Conservation (phyloP, 257 asterid species). For the Solanum megistacrolobum region DNA sequence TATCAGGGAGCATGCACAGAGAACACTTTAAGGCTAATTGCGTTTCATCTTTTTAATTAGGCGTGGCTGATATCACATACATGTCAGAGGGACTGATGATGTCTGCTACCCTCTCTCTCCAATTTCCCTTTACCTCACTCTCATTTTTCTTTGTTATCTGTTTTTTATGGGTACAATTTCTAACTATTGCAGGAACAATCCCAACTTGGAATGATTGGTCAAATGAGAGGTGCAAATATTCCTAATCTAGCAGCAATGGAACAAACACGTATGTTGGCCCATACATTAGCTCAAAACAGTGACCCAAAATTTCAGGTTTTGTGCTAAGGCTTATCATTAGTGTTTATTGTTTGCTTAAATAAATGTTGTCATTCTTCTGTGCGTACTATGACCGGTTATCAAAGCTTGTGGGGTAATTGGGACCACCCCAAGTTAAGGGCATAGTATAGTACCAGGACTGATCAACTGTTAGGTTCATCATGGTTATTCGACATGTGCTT, state of each 20-base stretch:
- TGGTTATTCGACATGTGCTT: neutral
- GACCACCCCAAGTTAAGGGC: neutral
- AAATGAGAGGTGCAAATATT: constrained; percentile 48
- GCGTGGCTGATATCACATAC: neutral
- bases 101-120: neutral
- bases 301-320: constrained; percentile 97
- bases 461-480: neutral
- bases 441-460: neutral
- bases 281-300: constrained; percentile 81
- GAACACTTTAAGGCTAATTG: neutral
- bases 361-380: neutral
- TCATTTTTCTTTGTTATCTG: neutral
- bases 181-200: constrained; percentile 63
- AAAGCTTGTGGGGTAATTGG: neutral
- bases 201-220: constrained; percentile 68
- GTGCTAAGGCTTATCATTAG: neutral
- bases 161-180: constrained; percentile 1
- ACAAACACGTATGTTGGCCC: constrained; percentile 89
- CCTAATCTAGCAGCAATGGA: constrained; percentile 75
- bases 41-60: neutral
- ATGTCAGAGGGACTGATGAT: neutral
- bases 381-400: neutral
- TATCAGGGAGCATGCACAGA: neutral
- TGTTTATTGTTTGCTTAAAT: neutral
- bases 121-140: neutral